These are phyloP conservation scores for Amphibolis antarctica DNA, from an alignment of 106 monocot species.

Conservation along the genomic window DNA sequence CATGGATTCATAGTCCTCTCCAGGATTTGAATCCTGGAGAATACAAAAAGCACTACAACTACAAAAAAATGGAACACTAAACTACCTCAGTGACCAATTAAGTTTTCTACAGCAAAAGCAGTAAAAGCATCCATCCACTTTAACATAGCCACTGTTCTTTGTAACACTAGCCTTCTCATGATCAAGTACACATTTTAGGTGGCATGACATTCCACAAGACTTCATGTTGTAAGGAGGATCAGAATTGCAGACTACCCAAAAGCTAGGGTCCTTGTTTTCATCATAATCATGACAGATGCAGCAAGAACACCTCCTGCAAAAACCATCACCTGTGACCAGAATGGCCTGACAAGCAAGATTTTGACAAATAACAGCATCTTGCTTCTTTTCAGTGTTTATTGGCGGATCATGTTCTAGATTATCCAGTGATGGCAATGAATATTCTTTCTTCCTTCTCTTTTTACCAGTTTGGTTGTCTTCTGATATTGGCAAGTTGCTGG, in stretches of 20 bases:
- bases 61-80: not conserved
- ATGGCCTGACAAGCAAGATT: conserved; percentile 24
- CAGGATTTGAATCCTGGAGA: no score
- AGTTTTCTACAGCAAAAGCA: conserved; percentile 15
- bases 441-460: conserved; percentile 43
- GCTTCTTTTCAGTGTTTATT: conserved; percentile 11
- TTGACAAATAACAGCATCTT: conserved; percentile 14
- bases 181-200: conserved; percentile 9
- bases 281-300: conserved; percentile 24
- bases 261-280: conserved; percentile 22
- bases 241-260: conserved; percentile 22
- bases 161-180: conserved; percentile 2
- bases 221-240: conserved; percentile 10
- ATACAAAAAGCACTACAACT: no score
- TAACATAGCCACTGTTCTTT: not conserved
- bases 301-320: conserved; percentile 26
- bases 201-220: conserved; percentile 20
- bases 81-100: conserved; percentile 7
- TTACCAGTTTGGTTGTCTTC: conserved; percentile 21
- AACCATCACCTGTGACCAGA: conserved; percentile 7
- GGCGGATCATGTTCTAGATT: conserved; percentile 4
- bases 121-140: conserved; percentile 7
- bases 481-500: conserved; percentile 8
- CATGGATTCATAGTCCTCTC: no score
- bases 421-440: conserved; percentile 3